A percentile compares a stretch with the other conserved stretches of the same genome.
Evolutionary conservation across 768 basidiomycete genomes (phyloP).

Genomic region (Tylopilus plumbeoviolaceoides): DNA sequence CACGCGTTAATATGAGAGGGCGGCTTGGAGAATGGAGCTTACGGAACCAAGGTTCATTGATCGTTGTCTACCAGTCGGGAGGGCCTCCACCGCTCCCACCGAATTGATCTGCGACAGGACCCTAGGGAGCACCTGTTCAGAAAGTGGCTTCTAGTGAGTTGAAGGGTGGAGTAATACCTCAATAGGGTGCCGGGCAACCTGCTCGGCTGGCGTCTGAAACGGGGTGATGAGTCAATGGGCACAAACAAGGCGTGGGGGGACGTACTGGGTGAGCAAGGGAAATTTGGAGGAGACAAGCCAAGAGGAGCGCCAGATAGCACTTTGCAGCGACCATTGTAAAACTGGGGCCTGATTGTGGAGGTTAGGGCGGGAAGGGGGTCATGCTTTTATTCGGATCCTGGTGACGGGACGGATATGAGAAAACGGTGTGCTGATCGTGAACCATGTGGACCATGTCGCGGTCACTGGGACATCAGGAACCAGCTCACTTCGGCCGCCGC

Average conservation of each 20-base stretch:
- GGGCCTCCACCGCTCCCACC: constrained; percentile 13
- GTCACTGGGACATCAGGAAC: constrained; percentile 25
- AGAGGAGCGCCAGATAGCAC: constrained; percentile 19
- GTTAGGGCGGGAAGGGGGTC: not conserved
- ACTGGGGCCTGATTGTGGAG: constrained; percentile 1
- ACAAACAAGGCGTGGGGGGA: not conserved
- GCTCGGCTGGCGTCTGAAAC: constrained; percentile 13
- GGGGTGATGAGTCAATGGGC: not conserved
- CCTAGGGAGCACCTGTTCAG: constrained; percentile 12
- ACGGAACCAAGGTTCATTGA: constrained; percentile 4
- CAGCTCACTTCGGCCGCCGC: constrained; percentile 22
- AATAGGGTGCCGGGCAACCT: not conserved
- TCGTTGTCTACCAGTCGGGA: constrained; percentile 27
- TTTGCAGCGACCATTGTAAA: constrained; percentile 20
- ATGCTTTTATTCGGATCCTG: constrained; percentile 22
- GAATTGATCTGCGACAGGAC: constrained; percentile 18
- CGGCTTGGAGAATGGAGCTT: constrained; percentile 2
- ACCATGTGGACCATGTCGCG: constrained; percentile 15
- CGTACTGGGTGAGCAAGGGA: constrained; percentile 25
- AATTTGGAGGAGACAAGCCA: constrained; percentile 18
- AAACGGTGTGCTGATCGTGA: constrained; percentile 18
- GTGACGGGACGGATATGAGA: constrained; percentile 17
- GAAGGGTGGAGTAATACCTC: constrained; percentile 9
- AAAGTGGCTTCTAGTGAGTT: not conserved
- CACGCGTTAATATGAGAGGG: constrained; percentile 3